phyloP scores from a whole-genome alignment of 345 rosid species.

The Geranium rotundifolium region DNA sequence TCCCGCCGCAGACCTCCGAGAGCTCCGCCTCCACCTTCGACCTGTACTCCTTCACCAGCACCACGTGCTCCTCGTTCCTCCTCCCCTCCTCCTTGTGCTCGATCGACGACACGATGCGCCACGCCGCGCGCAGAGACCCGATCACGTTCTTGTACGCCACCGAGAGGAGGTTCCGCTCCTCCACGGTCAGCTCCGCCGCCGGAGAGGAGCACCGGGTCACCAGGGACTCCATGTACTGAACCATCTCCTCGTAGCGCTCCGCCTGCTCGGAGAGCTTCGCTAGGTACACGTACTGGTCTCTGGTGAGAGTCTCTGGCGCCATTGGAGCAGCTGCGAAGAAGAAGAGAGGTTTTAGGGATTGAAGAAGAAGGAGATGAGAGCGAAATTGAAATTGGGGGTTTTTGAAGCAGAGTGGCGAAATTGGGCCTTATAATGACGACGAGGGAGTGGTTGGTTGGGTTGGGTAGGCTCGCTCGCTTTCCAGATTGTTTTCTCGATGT shows the following conservation, averaged over 20 bases:
- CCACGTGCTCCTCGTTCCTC: conserved; percentile 82
- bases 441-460: no score
- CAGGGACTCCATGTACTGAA: conserved; percentile 63
- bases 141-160: no score
- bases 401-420: no score
- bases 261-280: conserved; percentile 94
- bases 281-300: conserved; percentile 79
- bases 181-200: conserved; percentile 60
- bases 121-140: no score
- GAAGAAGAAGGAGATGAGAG: no score
- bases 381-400: no score
- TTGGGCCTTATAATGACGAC: no score
- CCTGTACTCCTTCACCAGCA: conserved; percentile 70
- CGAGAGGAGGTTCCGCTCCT: conserved; percentile 24
- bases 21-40: conserved; percentile 74
- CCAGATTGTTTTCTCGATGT: no score
- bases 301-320: conserved; percentile 25
- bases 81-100: conserved; percentile 64
- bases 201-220: conserved; percentile 42
- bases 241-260: conserved; percentile 28
- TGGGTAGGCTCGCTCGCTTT: no score
- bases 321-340: conserved; percentile 9
- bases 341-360: no score
- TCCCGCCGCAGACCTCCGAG: conserved; percentile 62
- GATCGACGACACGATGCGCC: no score